These are phyloP conservation scores for Naganishia kalamii DNA, from an alignment of 768 basidiomycete species.

Conservation along the genomic window DNA sequence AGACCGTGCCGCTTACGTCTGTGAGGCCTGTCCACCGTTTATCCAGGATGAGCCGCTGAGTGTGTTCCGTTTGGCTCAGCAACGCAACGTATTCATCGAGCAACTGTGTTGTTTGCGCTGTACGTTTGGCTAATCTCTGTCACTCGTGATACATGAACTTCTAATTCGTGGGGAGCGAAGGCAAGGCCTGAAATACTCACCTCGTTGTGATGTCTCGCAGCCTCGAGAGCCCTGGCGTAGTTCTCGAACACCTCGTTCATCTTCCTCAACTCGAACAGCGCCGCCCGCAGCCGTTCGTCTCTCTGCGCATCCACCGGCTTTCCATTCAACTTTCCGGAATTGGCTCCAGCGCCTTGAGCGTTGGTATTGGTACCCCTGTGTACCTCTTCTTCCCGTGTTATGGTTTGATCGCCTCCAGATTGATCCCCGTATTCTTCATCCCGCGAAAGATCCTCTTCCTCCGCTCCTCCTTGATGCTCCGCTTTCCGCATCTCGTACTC, in stretches of 20 bases:
- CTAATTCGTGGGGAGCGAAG: neutral
- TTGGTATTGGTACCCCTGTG: too few species aligned
- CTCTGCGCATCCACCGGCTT: neutral
- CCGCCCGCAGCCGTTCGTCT: constrained; percentile 29
- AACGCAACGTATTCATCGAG: constrained; percentile 47
- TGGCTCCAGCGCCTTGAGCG: neutral
- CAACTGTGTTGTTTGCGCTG: constrained; percentile 40
- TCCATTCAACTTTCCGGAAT: neutral
- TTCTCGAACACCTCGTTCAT: constrained; percentile 46
- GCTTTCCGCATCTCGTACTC: neutral
- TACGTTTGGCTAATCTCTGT: constrained; percentile 34
- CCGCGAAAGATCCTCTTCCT: neutral
- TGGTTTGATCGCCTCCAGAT: neutral
- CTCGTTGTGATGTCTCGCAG: constrained; percentile 42
- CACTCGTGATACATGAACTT: neutral
- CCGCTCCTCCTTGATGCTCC: neutral
- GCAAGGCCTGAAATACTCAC: constrained; percentile 27
- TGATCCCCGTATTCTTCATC: neutral
- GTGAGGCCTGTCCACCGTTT: constrained; percentile 42
- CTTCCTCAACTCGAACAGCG: constrained; percentile 42
- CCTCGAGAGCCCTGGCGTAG: constrained; percentile 34
- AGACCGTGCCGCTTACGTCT: constrained; percentile 33
- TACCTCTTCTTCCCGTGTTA: neutral
- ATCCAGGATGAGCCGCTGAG: constrained; percentile 44
- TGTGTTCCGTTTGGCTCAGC: constrained; percentile 47